Base-by-base conservation (phyloP, 2,329 filamentous ascomycete genomes). In the Pezizomycotina sp. region DNA sequence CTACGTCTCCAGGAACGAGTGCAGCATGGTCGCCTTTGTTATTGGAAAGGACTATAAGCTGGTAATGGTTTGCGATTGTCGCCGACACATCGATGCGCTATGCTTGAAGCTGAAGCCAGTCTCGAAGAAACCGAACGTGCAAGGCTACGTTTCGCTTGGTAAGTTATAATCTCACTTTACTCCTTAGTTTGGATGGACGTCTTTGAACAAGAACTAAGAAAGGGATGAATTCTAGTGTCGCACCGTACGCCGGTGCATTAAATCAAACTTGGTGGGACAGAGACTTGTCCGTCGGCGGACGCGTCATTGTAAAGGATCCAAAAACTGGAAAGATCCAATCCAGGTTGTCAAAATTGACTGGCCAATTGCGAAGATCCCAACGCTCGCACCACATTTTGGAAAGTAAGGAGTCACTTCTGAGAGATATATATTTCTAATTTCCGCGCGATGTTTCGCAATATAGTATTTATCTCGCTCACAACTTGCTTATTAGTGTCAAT, bases 211-310 rank as follows among this genome's bases (percentile, higher is more conserved):
- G n/a, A n/a, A n/a, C n/a, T n/a, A n/a, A n/a, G n/a, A n/a, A n/a
- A n/a, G n/a, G n/a, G n/a, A n/a, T n/a, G n/a, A n/a, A n/a, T n/a
- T n/a, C n/a, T n/a, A n/a, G n/a, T 15, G 81, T 95, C 34, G 84
- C 89, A 2, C 89, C 80, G 1, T 98, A 95, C 55, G 86, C 83
- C 6, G 86, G 89, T 32, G 83, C 65, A 1, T 61, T 95, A 44
- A 89, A 84, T 55, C 45, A 36, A 13, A 95, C 89, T 1, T 95
- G 89, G 89, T 95, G 84, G 86, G 89, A 95, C 57, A 72, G 89
- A 23, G 89, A 98, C 57, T 67, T 98, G 33, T 76, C 79, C 47
- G 78, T 95, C 50, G 89, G 83, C 47, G 89, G 89, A 24, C 68
- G 83, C 27, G 86, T 95, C 3, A 65, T 95, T 31, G 74, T 95